Conservation (phyloP, 164 flowering plant species). For the Paratinospora sagittata region DNA sequence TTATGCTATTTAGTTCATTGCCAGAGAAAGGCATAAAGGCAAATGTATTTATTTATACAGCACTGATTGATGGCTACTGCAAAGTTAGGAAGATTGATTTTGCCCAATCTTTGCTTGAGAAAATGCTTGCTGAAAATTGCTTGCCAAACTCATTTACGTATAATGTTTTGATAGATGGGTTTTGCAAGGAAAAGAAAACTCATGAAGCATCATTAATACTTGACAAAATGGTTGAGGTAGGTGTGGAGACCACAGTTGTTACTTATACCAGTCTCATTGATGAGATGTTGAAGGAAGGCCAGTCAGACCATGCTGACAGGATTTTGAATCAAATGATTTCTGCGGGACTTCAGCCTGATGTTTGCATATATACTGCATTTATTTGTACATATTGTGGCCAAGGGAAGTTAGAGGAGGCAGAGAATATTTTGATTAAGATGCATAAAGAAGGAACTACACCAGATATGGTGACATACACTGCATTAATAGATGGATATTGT, state of each 20-base stretch:
- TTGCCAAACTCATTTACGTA: constrained; percentile 51
- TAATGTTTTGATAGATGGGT: constrained; percentile 58
- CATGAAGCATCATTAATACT: constrained; percentile 44
- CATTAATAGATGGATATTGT: constrained; percentile 59
- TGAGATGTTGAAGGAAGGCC: constrained; percentile 47
- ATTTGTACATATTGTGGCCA: constrained; percentile 43
- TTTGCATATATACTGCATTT: constrained; percentile 52
- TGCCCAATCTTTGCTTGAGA: constrained; percentile 44
- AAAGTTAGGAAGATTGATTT: constrained; percentile 41
- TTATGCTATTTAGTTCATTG: constrained; percentile 43
- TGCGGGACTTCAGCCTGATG: constrained; percentile 52
- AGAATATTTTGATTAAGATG: constrained; percentile 51
- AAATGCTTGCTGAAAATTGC: constrained; percentile 46
- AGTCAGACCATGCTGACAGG: constrained; percentile 41
- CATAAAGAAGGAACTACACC: constrained; percentile 42
- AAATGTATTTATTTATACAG: constrained; percentile 59
- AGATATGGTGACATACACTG: constrained; percentile 44
- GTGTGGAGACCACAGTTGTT: constrained; percentile 39
- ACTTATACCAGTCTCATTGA: constrained; percentile 68
- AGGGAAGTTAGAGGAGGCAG: constrained; percentile 51
- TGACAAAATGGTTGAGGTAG: constrained; percentile 45
- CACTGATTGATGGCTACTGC: constrained; percentile 73
- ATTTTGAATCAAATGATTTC: constrained; percentile 47
- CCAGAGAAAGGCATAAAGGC: constrained; percentile 44
- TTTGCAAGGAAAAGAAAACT: constrained; percentile 46